Conservation (phyloP, 2,329 filamentous ascomycete species). For the Hymenoscyphus salicellus region DNA sequence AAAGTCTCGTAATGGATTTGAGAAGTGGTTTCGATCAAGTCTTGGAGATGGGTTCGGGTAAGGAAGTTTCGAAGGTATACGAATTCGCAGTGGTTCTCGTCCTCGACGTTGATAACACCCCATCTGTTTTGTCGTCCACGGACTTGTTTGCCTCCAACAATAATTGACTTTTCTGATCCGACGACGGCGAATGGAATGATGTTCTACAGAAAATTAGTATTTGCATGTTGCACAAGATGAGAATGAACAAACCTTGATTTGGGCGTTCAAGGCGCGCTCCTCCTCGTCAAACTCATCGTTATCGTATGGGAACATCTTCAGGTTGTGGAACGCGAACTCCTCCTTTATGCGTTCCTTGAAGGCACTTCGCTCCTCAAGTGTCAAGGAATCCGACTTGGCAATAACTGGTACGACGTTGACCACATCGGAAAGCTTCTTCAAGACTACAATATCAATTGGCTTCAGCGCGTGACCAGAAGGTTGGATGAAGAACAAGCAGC, state of each 20-base stretch:
- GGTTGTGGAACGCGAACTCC: constrained; percentile 99
- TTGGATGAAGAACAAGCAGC: constrained; percentile 99
- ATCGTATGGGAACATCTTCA: constrained; percentile 99
- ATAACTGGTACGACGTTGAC: constrained; percentile 99
- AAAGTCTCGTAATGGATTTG: constrained; percentile 99
- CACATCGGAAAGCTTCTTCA: constrained; percentile 99
- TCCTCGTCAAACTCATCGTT: constrained; percentile 98
- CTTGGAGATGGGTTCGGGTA: constrained; percentile 95
- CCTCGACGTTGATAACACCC: constrained; percentile 99
- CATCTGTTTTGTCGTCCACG: constrained; percentile 97
- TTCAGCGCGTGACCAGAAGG: constrained; percentile 97
- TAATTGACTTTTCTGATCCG: constrained; percentile 96
- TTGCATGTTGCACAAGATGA: background rate
- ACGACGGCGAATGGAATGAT: constrained; percentile 97
- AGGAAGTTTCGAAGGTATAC: constrained; percentile 98
- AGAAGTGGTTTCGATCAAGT: constrained; percentile 97
- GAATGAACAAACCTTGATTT: constrained; percentile 76
- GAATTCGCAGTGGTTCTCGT: constrained; percentile 99
- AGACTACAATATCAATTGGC: constrained; percentile 97
- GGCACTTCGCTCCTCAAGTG: constrained; percentile 86
- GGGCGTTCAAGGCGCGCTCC: constrained; percentile 86
- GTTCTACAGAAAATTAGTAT: constrained; percentile 51
- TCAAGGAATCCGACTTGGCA: constrained; percentile 95
- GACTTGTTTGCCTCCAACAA: constrained; percentile 95
- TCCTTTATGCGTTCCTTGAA: constrained; percentile 99